phyloP scores from a whole-genome alignment of 2,329 filamentous ascomycete species.

The Cladophialophora chaetospira region DNA sequence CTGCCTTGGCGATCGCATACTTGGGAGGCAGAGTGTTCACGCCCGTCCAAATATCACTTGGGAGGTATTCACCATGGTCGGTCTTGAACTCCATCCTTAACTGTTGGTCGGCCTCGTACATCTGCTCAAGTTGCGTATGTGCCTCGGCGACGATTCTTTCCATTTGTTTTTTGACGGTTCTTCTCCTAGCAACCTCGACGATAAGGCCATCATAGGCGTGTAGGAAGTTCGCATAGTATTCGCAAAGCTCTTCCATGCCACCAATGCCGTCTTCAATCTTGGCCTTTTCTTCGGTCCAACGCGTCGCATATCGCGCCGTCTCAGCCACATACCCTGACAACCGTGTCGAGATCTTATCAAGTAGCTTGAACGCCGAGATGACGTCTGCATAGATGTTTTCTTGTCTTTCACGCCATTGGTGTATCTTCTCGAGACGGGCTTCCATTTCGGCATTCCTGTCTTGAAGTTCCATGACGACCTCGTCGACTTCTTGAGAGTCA shows the following conservation, averaged over 20 bases:
- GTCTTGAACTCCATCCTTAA: constrained; percentile 77
- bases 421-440: constrained; percentile 63
- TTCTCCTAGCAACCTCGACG: constrained; percentile 77
- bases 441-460: constrained; percentile 79
- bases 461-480: constrained; percentile 68
- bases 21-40: constrained; percentile 52
- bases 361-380: constrained; percentile 64
- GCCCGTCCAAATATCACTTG: constrained; percentile 83
- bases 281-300: constrained; percentile 74
- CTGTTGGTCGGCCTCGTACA: constrained; percentile 71
- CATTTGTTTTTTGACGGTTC: constrained; percentile 71
- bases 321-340: constrained; percentile 58
- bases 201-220: constrained; percentile 82
- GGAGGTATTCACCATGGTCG: constrained; percentile 83
- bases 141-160: constrained; percentile 75
- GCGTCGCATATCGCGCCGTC: constrained; percentile 49
- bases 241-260: constrained; percentile 74
- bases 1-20: constrained; percentile 50
- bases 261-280: constrained; percentile 68
- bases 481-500: constrained; percentile 61
- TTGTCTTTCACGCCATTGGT: constrained; percentile 62
- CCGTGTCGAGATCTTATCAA: constrained; percentile 68
- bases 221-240: constrained; percentile 87
- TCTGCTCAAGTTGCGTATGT: constrained; percentile 70
- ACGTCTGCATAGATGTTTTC: constrained; percentile 55